Evolutionary conservation across 352 stramenopile species (phyloP).

Genomic region (Phytopythium delawarense): DNA sequence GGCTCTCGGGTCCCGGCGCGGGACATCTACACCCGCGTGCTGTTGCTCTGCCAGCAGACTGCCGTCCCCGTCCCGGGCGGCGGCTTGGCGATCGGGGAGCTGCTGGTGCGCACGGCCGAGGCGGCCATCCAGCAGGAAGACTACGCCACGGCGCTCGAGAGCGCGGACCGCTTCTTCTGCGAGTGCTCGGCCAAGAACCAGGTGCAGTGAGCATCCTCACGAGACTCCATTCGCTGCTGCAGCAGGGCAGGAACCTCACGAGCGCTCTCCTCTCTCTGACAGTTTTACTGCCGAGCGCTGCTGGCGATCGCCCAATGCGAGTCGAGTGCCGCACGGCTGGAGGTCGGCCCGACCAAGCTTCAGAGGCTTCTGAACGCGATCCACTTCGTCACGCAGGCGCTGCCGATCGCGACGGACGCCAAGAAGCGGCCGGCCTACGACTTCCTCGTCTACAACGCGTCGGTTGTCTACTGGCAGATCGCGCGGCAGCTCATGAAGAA

Average conservation of each 20-base stretch:
- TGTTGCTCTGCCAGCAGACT: slow-evolving; percentile 26
- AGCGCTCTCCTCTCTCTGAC: not conserved
- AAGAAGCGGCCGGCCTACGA: slow-evolving; percentile 72
- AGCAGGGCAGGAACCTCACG: not conserved
- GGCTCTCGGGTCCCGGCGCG: slow-evolving; percentile 19
- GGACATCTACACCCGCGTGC: slow-evolving; percentile 36
- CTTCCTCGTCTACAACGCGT: slow-evolving; percentile 92
- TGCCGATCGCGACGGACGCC: slow-evolving; percentile 63
- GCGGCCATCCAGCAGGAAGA: slow-evolving; percentile 57
- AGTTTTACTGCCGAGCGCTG: slow-evolving; percentile 87
- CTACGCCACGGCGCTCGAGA: slow-evolving; percentile 48
- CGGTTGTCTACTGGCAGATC: slow-evolving; percentile 84
- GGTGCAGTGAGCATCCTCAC: slow-evolving; percentile 20
- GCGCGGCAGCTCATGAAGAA: slow-evolving; percentile 80
- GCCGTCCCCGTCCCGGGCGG: slow-evolving; percentile 19
- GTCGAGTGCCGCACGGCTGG: slow-evolving; percentile 30
- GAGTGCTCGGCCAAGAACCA: slow-evolving; percentile 69
- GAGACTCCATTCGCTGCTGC: not conserved
- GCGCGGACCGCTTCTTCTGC: slow-evolving; percentile 69
- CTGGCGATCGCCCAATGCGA: slow-evolving; percentile 74
- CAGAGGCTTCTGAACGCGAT: slow-evolving; percentile 69
- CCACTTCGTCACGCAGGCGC: slow-evolving; percentile 63
- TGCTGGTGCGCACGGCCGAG: slow-evolving; percentile 78
- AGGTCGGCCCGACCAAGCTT: slow-evolving; percentile 37
- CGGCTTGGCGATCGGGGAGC: slow-evolving; percentile 51